Evolutionary conservation across 345 rosid species (phyloP), one percentile per base, ranked within the genome.

Genomic region (Rhizophora apiculata): DNA sequence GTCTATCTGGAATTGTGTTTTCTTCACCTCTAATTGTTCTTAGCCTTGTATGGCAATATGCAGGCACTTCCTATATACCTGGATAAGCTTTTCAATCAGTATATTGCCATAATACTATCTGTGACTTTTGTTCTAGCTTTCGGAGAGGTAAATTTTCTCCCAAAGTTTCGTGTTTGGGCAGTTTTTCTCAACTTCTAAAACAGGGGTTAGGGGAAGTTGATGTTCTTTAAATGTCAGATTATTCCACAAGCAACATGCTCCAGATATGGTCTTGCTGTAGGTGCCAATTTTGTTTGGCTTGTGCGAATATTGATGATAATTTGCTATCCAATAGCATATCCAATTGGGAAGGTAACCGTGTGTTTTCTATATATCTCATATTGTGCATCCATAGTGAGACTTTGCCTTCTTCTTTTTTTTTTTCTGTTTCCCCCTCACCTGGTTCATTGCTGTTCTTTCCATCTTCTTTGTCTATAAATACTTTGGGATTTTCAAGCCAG

Each of bases 61-160:
- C 89, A 94, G 98, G 98, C 97, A 20, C 96, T 94, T 80, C 97
- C 98, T 22, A 81, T 91, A 64, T 94, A 94, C 63, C 78, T 94
- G 84, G 97, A 91, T 75, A 94, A 91, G 81, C 81, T 94, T 78
- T 94, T 91, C 83, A 89, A 91, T 76, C 91, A 91, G 74, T 94
- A 91, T 63, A 82, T 94, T 75, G 97, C 98, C 2, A 88, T 94
- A 54, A 58, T 88, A 72, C 96, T 94, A 36, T 94, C 97, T 0
- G 98, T 94, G 59, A 91, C 98, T 48, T 94, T 91, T 46, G 98
- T 91, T 82, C 87, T 94, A 37, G 72, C 77, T 71, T 89, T 94
- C 64, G 98, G 98, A 51, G 98, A 94, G 96, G 98, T 94, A 86
- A 30, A 18, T 21, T 7, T 56, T 74, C 69, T 29, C 64, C 1